A percentile compares a stretch with the other conserved stretches of the same genome.
Evolutionary conservation across 2,329 filamentous ascomycete genomes (phyloP).

Genomic region (Fusarium chuoi): DNA sequence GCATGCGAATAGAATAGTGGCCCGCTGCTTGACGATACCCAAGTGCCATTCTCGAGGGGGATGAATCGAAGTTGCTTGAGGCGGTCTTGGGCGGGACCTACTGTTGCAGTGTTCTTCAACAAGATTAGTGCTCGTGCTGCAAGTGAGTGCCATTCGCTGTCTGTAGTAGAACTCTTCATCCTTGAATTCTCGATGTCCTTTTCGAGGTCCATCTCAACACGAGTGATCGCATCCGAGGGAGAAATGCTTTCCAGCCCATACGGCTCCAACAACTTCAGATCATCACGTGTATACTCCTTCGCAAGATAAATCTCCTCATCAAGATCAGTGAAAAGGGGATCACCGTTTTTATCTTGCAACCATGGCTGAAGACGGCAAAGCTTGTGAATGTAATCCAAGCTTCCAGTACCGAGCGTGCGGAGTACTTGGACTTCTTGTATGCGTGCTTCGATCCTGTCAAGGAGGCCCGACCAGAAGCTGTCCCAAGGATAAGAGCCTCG

Average conservation of each 20-base stretch:
- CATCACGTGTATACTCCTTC: conserved; percentile 17
- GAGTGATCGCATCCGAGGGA: not conserved
- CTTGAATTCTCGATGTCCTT: not conserved
- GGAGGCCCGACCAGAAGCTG: conserved; percentile 43
- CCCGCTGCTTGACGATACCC: conserved; percentile 21
- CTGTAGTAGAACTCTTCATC: conserved; percentile 19
- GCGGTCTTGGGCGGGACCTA: not conserved
- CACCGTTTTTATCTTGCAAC: conserved; percentile 18
- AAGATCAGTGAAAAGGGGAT: conserved; percentile 31
- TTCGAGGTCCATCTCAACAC: conserved; percentile 16
- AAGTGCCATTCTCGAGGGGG: conserved; percentile 23
- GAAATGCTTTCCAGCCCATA: conserved; percentile 20
- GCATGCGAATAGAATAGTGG: conserved; percentile 25
- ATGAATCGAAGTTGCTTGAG: conserved; percentile 18
- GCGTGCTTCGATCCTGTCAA: conserved; percentile 36
- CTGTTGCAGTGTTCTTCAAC: not conserved
- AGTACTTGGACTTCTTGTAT: conserved; percentile 23
- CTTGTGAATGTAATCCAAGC: conserved; percentile 7
- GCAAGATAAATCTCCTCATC: conserved; percentile 29
- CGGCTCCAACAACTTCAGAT: not conserved
- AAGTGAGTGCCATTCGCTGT: conserved; percentile 27
- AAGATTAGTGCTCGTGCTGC: conserved; percentile 18
- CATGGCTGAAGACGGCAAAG: conserved; percentile 13
- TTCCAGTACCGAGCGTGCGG: not conserved
- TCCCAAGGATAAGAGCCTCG: conserved; percentile 35